Evolutionary conservation across 257 asterid genomes (phyloP), one percentile per base, ranked within the genome.

Genomic region (Penstemon davidsonii): DNA sequence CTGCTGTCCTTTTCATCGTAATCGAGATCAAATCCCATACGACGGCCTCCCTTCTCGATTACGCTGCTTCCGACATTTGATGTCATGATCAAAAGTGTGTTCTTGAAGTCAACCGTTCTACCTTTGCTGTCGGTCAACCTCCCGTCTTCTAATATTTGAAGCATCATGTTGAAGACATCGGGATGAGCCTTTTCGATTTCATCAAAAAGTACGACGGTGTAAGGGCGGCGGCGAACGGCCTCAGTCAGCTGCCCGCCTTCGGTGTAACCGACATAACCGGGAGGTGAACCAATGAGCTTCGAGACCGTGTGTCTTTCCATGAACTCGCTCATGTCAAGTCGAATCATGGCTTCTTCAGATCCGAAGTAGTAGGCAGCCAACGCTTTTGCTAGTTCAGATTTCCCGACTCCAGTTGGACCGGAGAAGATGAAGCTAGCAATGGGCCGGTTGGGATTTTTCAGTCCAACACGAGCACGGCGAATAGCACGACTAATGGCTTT

Each of bases 341-440:
- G 83, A 71, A 89, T 83, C 92, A 89, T 87, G 69, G 96, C 86
- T 41, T 89, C 96, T 71, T 86, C 90, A 0, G 92, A 92, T 45
- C 98, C 96, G 37, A 87, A 89, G 81, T 87, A 92, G 81, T 87
- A 91, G 3, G 89, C 68, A 5, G 98, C 98, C 52, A 92, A 61
- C 3, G 95, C 65, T 69, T 92, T 92, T 0, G 96, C 96, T 0
- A 89, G 83, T 70, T 89, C 92, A 0, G 98, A 87, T 66, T 92
- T 92, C 41, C 98, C 98, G 2, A 89, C 96, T n/a, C 95, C 98
- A 6, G 96, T 89, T 41, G 98, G 98, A 37, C 98, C 98, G 0
- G 91, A 87, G 40, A 91, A 91, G 80, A 89, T 81, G 82, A 91
- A 87, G 74, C 90, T 88, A n/a, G 98, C 96, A 5, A 87, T 82